Conservation (phyloP, 1,284 basidiomycete genomes). For the Irpex lacteus region DNA sequence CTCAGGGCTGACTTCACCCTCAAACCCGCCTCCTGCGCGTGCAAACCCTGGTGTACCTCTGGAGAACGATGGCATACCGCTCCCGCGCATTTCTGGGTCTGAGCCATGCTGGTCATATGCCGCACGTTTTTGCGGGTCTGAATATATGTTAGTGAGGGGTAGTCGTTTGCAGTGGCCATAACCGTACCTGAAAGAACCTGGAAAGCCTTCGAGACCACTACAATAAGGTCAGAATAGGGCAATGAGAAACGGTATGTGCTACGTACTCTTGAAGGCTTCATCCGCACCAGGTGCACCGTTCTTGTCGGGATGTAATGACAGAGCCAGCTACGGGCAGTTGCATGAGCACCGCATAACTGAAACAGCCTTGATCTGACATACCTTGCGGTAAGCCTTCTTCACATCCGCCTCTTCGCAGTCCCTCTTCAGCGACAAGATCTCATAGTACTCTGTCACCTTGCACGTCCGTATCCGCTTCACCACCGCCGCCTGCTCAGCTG, state of each 20-base stretch:
- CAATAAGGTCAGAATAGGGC: conserved; percentile 6
- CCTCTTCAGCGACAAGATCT: conserved; percentile 84
- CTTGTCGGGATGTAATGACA: conserved; percentile 96
- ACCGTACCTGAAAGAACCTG: conserved; percentile 80
- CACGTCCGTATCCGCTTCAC: conserved; percentile 88
- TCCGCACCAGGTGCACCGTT: conserved; percentile 97
- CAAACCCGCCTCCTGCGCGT: conserved; percentile 52
- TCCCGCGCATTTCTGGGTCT: conserved; percentile 81
- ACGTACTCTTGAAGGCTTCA: conserved; percentile 96
- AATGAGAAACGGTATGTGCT: background rate
- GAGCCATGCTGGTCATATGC: conserved; percentile 83
- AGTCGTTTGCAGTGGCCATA: background rate
- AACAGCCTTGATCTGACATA: conserved; percentile 32
- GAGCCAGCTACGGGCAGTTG: conserved; percentile 63
- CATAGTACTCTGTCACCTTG: conserved; percentile 91
- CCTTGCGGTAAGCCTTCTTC: conserved; percentile 98
- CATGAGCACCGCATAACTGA: background rate
- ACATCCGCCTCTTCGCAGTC: conserved; percentile 88
- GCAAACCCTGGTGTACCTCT: conserved; percentile 46
- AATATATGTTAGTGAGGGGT: conserved; percentile 9
- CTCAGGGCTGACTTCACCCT: conserved; percentile 90
- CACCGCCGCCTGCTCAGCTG: conserved; percentile 79
- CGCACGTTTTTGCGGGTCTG: conserved; percentile 90
- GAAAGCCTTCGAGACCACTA: conserved; percentile 98
- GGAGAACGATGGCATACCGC: conserved; percentile 64